These are phyloP conservation scores for Oehlia diaphana DNA, from an alignment of 192 early-diverging fungal genomes.

Conservation along the genomic window DNA sequence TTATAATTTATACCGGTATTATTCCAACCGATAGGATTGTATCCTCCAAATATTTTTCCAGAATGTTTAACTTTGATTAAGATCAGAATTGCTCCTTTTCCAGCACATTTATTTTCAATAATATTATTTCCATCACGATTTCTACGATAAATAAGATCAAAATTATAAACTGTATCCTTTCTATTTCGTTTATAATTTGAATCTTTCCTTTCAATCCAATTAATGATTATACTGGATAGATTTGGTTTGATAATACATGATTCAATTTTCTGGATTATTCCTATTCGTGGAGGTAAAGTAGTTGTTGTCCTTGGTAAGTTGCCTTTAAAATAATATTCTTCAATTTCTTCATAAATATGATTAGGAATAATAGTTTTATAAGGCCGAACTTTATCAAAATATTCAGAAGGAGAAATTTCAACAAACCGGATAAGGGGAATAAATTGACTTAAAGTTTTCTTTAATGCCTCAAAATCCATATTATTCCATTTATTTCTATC, in stretches of 20 bases:
- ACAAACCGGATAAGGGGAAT: slow-evolving; percentile 14
- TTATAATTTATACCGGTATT: too few species aligned
- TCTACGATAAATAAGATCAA: slow-evolving; percentile 9
- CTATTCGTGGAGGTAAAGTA: too few species aligned
- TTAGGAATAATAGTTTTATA: background rate
- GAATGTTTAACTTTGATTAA: too few species aligned
- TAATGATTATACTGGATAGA: background rate
- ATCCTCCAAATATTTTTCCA: background rate
- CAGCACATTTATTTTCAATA: too few species aligned
- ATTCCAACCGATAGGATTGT: background rate
- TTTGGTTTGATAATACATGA: slow-evolving; percentile 8
- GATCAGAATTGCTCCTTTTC: too few species aligned
- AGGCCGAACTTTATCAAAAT: background rate
- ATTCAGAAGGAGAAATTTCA: background rate
- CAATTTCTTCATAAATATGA: background rate
- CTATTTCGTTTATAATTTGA: background rate
- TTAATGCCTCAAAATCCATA: background rate
- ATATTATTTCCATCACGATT: background rate
- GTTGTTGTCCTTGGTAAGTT: too few species aligned
- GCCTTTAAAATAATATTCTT: background rate
- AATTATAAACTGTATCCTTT: background rate
- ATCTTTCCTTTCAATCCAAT: slow-evolving; percentile 8
- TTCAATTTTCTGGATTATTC: background rate
- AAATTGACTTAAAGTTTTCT: background rate
- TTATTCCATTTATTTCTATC: slow-evolving; percentile 8